phyloP scores from a whole-genome alignment of 176 grass and related monocot genomes.

The Rhynchospora breviuscula region DNA sequence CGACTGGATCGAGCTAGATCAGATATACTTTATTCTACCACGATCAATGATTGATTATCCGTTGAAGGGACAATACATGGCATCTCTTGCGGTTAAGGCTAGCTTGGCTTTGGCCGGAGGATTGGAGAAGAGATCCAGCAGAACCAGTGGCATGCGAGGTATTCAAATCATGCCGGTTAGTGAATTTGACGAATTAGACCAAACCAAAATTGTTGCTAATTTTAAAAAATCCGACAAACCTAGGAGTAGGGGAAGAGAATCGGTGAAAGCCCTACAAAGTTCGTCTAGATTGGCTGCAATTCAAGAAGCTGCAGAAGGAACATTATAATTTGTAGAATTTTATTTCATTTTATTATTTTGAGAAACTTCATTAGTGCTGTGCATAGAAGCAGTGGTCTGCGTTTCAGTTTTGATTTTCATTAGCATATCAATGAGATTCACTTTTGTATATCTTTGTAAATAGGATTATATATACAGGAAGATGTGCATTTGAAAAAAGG shows the following conservation, averaged over 20 bases:
- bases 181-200: neutral
- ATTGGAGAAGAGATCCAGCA: neutral
- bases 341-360: neutral
- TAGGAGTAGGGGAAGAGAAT: neutral
- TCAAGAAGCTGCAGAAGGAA: slow-evolving; percentile 7
- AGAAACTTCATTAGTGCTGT: too few relatives aligned
- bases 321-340: neutral
- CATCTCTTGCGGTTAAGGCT: slow-evolving; percentile 48
- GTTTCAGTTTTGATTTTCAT: neutral
- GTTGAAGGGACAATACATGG: slow-evolving; percentile 44
- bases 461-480: neutral
- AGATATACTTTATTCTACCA: slow-evolving; percentile 68
- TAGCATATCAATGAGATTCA: neutral
- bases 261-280: neutral
- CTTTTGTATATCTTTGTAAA: neutral
- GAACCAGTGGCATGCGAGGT: neutral
- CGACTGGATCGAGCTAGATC: slow-evolving; percentile 24
- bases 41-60: slow-evolving; percentile 12
- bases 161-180: slow-evolving; percentile 1
- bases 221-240: neutral
- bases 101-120: slow-evolving; percentile 19
- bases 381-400: neutral
- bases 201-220: neutral
- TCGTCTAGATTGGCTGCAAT: neutral
- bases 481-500: neutral